phyloP scores from a whole-genome alignment of 2,329 filamentous ascomycete species.

The Huntiella abstrusa region DNA sequence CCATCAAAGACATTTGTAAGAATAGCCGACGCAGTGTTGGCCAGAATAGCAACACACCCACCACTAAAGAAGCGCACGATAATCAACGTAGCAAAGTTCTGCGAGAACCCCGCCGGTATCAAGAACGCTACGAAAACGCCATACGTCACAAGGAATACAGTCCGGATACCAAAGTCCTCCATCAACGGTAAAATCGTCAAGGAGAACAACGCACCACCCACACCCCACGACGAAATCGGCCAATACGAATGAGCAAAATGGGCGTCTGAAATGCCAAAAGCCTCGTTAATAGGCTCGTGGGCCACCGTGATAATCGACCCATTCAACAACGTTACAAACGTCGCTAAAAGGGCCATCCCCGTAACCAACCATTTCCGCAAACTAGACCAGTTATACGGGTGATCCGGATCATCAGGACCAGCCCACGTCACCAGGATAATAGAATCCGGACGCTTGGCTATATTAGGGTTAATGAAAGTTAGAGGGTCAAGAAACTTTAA shows the following conservation, averaged over 20 bases:
- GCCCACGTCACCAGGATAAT: conserved; percentile 36
- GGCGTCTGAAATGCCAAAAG: conserved; percentile 13
- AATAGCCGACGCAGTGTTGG: conserved; percentile 15
- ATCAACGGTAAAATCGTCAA: conserved; percentile 23
- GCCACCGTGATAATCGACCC: conserved; percentile 11
- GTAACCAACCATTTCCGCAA: conserved; percentile 21
- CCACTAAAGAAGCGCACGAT: conserved; percentile 16
- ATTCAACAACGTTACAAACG: conserved; percentile 14
- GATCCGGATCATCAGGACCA: conserved; percentile 35
- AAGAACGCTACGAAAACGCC: conserved; percentile 14
- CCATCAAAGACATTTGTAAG: conserved; percentile 16
- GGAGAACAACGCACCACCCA: conserved; percentile 23
- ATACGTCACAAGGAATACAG: conserved; percentile 15
- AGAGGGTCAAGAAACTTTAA: too few species aligned
- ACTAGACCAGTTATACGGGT: conserved; percentile 51
- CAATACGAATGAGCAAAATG: conserved; percentile 11
- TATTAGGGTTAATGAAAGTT: too few species aligned
- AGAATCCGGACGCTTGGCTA: too few species aligned
- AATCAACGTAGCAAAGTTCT: conserved; percentile 10
- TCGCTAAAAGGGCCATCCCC: conserved; percentile 18
- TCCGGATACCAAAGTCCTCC: conserved; percentile 19
- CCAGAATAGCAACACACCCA: conserved; percentile 15
- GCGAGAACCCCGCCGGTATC: conserved; percentile 4
- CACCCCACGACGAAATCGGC: conserved; percentile 13
- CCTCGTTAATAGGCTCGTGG: conserved; percentile 12